Base-by-base conservation (phyloP, 148 eudicot species). In the Agrostemma githago region DNA sequence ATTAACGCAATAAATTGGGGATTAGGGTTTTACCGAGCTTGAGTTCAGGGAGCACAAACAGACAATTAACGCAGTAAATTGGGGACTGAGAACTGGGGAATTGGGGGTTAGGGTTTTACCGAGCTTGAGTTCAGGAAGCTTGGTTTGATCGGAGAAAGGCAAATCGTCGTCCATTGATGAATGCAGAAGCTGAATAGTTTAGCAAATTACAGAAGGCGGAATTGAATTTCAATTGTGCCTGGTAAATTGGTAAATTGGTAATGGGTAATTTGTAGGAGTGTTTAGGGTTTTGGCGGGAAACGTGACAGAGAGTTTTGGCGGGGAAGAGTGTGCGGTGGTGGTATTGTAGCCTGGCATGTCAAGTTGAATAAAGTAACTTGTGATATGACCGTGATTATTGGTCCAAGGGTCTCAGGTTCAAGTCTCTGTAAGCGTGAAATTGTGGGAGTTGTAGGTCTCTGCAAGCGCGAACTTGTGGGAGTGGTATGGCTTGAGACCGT, bases 41-140 rank as follows among this genome's bases (percentile, higher is more conserved):
- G 9, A 10, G 5, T 48, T 9, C 12, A 11, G 4, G 4, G 5
- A 3, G 11, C 20, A 5, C 2, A 8, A 4, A 21, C n/a, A 38
- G 8, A 26, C 14, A 34, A 12, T 19, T n/a, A 77, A 53, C 3
- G 21, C 21, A 46, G 53, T 38, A 59, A 1, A 4, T 14, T 12
- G 42, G 7, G 34, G 6, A 8, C 40, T 9, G 2, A 15, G 6
- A 68, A 0, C 26, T 43, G 5, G 46, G 2, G 2, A 7, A 67
- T 41, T 6, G 7, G 34, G 51, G 59, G 71, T 37, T 78, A 84
- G 87, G 81, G 87, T 62, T 75, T 79, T 85, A 94, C 98, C 98
- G 73, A 95, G 89, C 81, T 95, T 95, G 76, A 95, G 93, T 76
- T 95, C 97, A 2, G 99, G 99, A 59, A 92, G 88, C 81, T 88